Conservation (phyloP, 208 protist species). For the Acanthamoeba lenticulata region DNA sequence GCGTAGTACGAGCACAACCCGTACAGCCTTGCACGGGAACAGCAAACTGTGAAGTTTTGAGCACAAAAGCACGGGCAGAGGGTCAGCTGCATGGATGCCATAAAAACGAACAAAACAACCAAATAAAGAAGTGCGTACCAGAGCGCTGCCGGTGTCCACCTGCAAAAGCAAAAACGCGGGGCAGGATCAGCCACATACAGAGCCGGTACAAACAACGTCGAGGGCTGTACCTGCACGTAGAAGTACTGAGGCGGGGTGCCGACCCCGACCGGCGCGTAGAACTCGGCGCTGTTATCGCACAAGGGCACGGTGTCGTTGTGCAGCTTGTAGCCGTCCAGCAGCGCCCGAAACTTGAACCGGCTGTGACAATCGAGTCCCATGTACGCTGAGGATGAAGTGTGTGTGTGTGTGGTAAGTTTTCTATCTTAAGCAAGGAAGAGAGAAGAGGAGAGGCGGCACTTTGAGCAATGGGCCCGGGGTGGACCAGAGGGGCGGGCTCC, state of each 20-base stretch:
- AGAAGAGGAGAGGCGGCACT: neutral
- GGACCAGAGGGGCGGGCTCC: neutral
- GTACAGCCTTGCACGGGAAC: neutral
- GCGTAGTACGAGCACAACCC: neutral
- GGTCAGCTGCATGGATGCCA: neutral
- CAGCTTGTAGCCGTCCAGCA: neutral
- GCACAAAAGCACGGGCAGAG: neutral
- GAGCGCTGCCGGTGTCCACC: slow-evolving; percentile 25
- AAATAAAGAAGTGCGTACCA: neutral
- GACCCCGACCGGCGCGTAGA: slow-evolving; percentile 5
- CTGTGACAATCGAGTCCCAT: neutral
- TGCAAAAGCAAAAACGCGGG: neutral
- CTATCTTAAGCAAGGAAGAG: too few relatives aligned
- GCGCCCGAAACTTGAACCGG: neutral
- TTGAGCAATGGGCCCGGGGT: neutral
- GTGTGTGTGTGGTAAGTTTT: neutral
- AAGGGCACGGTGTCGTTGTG: neutral
- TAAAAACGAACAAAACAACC: too few relatives aligned
- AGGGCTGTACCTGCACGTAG: neutral
- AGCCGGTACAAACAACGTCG: neutral
- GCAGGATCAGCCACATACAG: neutral
- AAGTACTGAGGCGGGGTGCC: slow-evolving; percentile 8
- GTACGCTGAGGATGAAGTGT: neutral
- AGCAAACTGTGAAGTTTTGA: slow-evolving; percentile 10
- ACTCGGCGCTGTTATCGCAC: slow-evolving; percentile 33